Conservation (phyloP, 495 filamentous ascomycete genomes). For the Wilcoxina mikolae region DNA sequence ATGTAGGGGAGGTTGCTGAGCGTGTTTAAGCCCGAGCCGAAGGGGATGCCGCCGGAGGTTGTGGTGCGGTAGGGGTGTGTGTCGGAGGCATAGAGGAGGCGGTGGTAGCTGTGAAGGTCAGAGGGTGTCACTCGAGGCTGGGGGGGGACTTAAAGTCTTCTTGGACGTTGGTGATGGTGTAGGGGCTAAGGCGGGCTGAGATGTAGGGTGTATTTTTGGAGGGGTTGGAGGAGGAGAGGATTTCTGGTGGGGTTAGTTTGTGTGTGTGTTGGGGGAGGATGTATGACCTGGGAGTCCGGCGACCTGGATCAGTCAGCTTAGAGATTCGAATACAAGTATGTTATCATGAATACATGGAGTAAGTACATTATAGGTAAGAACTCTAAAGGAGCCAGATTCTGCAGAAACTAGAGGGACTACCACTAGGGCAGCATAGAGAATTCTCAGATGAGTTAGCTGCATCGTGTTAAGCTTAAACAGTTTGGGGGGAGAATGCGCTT, state of each 20-base stretch:
- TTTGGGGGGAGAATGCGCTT: no score
- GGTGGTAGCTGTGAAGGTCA: no score
- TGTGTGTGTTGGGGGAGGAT: no score
- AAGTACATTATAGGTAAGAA: not conserved
- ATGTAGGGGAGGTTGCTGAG: constrained; percentile 40
- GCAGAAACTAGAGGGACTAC: not conserved
- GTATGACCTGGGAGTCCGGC: no score
- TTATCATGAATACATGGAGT: not conserved
- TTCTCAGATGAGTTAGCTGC: not conserved
- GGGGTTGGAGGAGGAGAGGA: constrained; percentile 29
- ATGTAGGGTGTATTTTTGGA: constrained; percentile 36
- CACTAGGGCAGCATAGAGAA: not conserved
- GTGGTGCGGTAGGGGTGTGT: constrained; percentile 43
- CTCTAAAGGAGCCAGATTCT: not conserved
- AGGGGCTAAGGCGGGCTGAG: constrained; percentile 37
- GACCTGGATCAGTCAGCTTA: no score
- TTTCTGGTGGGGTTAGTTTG: not conserved
- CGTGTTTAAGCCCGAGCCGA: constrained; percentile 48
- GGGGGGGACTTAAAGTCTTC: constrained; percentile 61
- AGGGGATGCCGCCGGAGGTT: constrained; percentile 44
- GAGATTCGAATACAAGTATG: not conserved
- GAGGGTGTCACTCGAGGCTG: no score
- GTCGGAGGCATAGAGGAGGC: constrained; percentile 41
- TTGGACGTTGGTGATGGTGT: constrained; percentile 46
- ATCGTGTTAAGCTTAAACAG: no score